Evolutionary conservation across 2,329 filamentous ascomycete genomes (phyloP).

Genomic region (Xylaria sp.): DNA sequence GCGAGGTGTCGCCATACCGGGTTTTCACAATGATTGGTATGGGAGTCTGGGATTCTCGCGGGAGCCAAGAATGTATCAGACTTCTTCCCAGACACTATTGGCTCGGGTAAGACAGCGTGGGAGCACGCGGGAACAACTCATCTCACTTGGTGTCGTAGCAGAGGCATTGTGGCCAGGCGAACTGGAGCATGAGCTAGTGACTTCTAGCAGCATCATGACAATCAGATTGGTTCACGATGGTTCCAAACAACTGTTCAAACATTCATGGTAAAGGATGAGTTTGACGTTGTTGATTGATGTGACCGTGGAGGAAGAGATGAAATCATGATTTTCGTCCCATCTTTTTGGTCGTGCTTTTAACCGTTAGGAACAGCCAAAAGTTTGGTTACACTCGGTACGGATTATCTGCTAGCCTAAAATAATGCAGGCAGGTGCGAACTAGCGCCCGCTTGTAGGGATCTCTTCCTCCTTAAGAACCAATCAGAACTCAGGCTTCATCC

Average conservation of each 20-base stretch:
- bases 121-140: background rate
- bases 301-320: too few species aligned
- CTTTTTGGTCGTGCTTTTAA: too few species aligned
- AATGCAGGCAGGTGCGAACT: background rate
- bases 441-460: background rate
- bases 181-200: background rate
- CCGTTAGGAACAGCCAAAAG: too few species aligned
- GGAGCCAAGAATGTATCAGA: background rate
- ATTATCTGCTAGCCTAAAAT: too few species aligned
- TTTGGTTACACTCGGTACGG: too few species aligned
- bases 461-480: background rate
- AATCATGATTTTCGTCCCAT: too few species aligned
- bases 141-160: background rate
- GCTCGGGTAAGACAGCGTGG: constrained; percentile 1
- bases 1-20: too few species aligned
- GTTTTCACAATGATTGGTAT: background rate
- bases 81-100: background rate
- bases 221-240: background rate
- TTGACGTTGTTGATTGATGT: too few species aligned
- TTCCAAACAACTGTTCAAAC: background rate
- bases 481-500: background rate
- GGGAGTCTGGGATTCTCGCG: background rate
- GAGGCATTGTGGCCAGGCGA: background rate
- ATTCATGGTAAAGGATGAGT: too few species aligned
- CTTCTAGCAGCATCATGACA: background rate